phyloP scores from a whole-genome alignment of 441 rosid species.

The Syzygium malaccense region DNA sequence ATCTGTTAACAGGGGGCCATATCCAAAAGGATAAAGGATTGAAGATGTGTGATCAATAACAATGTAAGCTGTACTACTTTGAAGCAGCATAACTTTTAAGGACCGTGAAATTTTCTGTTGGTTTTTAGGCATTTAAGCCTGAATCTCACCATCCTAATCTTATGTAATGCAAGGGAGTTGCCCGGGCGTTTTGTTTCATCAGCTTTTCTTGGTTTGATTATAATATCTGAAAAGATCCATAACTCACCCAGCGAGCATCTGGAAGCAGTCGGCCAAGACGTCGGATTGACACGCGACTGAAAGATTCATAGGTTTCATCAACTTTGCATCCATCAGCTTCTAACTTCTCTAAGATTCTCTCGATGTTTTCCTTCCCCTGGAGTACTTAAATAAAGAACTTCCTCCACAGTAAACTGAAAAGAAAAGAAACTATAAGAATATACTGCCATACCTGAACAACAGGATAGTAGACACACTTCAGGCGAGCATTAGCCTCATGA shows the following conservation, averaged over 20 bases:
- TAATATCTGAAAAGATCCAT: not conserved
- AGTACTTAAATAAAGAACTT: not conserved
- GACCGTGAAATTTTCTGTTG: not conserved
- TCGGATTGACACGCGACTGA: slow-evolving; percentile 52
- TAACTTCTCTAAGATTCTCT: slow-evolving; percentile 42
- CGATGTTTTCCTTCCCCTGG: slow-evolving; percentile 64
- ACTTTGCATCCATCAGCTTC: slow-evolving; percentile 29
- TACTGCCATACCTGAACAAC: slow-evolving; percentile 34
- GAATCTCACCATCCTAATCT: not conserved
- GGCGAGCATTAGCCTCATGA: slow-evolving; percentile 59
- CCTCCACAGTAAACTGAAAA: not conserved
- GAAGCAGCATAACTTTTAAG: not conserved
- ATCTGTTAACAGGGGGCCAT: not conserved
- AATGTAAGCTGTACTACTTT: not conserved
- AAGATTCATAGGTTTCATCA: slow-evolving; percentile 38
- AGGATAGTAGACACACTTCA: slow-evolving; percentile 68
- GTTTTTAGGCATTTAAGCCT: not conserved
- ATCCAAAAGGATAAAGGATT: not conserved
- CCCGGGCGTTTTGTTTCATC: not conserved
- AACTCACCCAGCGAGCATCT: slow-evolving; percentile 74
- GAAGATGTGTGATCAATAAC: not conserved
- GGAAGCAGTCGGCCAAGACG: slow-evolving; percentile 86
- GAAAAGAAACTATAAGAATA: not conserved
- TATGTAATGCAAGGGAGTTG: not conserved
- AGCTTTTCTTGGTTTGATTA: not conserved